Percentiles rank a stretch among this genome's conserved stretches.
These are phyloP conservation scores for Aureobasidium pullulans DNA, from an alignment of 2,329 filamentous ascomycete species.

Conservation along the genomic window DNA sequence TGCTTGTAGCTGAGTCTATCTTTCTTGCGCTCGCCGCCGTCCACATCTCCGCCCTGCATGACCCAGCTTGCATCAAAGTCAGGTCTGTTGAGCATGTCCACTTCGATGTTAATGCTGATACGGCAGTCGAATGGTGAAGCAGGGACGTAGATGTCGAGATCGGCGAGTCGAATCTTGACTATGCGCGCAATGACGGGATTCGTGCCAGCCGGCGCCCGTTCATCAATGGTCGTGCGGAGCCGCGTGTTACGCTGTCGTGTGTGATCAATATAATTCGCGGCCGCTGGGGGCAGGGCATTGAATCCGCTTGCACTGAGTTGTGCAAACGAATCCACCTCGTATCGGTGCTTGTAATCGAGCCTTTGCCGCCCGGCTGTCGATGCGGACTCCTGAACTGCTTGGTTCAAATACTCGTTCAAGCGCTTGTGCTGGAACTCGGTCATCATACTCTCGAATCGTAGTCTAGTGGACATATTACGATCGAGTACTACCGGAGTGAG, in stretches of 20 bases:
- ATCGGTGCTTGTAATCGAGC: slow-evolving; percentile 73
- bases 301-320: slow-evolving; percentile 58
- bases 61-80: slow-evolving; percentile 51
- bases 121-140: slow-evolving; percentile 76
- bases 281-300: slow-evolving; percentile 48
- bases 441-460: slow-evolving; percentile 82
- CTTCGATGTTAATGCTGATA: slow-evolving; percentile 90
- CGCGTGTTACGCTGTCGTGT: slow-evolving; percentile 54
- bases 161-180: slow-evolving; percentile 80
- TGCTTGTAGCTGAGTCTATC: slow-evolving; percentile 89
- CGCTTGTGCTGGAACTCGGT: slow-evolving; percentile 72
- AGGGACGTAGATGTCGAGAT: slow-evolving; percentile 82
- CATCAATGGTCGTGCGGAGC: slow-evolving; percentile 45
- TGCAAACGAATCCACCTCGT: slow-evolving; percentile 68
- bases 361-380: slow-evolving; percentile 44
- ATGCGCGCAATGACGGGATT: slow-evolving; percentile 66
- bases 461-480: slow-evolving; percentile 36
- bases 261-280: slow-evolving; percentile 18
- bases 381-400: slow-evolving; percentile 50
- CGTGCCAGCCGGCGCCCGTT: slow-evolving; percentile 58
- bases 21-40: slow-evolving; percentile 48
- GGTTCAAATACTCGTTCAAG: slow-evolving; percentile 81
- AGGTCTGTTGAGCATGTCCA: slow-evolving; percentile 53
- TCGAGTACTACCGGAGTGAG: slow-evolving; percentile 63
- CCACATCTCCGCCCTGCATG: slow-evolving; percentile 41